Evolutionary conservation across 495 filamentous ascomycete genomes (phyloP), one percentile per base, ranked within the genome.

Genomic region (Pseudomonodictys pantanalensis): DNA sequence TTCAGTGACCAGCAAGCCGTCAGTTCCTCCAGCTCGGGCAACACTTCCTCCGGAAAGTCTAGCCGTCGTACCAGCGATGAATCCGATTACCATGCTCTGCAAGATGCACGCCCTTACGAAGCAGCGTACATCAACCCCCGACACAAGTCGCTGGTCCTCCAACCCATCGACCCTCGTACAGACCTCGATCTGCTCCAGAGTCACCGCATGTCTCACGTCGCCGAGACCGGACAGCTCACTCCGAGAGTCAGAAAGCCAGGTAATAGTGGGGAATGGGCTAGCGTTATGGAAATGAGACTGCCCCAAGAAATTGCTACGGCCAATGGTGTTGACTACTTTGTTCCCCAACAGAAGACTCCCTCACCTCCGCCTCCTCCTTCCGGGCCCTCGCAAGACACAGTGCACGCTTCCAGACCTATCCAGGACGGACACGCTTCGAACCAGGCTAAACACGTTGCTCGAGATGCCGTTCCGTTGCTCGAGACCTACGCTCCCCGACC

Each of bases 181-280:
- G 71, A 77, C 45, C 58, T 77, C 4, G 68, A 75, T 28, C 53
- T 73, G 24, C 71, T 77, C 28, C 64, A 74, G 22, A 78, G 60
- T 44, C 73, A 76, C 49, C 70, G 73, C 11, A 39, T 71, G 17
- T 77, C 77, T 4, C 76, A 77, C 45, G 70, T 73, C 33, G 76
- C 77, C n/a, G 77, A 78, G 55, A 74, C 68, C 18, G 77, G 77
- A 24, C 75, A 77, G 45, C 69, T 79, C 20, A 71, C 69, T 20
- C 76, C 75, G 2, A 68, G 75, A 20, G 54, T 65, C 26, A 67
- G 71, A 22, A 58, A 52, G 39, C 60, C 65, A 26, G 60, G 52
- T 11, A 52, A 54, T 30, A 70, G 68, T 56, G 45, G 33, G 23
- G 68, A 72, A 30, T 65, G 49, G 44, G 64, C 69, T 11, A 58